Evolutionary conservation across 2,329 filamentous ascomycete genomes (phyloP).

Genomic region (Paecilomyces dactylethromorphus): DNA sequence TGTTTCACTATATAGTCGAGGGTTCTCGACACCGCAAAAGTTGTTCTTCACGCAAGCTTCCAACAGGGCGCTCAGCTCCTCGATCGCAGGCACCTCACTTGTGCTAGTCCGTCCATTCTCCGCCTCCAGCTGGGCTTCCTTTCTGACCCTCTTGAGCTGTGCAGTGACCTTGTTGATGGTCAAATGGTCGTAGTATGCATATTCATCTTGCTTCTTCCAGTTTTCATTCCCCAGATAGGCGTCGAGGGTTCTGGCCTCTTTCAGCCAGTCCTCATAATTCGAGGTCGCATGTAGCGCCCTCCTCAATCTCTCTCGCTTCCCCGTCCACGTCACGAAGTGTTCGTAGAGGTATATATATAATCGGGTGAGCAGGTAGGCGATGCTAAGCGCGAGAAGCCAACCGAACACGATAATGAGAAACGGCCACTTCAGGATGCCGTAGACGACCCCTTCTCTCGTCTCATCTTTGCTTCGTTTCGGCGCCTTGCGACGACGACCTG

Average conservation of each 20-base stretch:
- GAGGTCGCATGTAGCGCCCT: constrained; percentile 63
- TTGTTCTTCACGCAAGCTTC: constrained; percentile 97
- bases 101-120: constrained; percentile 13
- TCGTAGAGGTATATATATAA: constrained; percentile 92
- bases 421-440: constrained; percentile 86
- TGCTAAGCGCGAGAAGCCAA: constrained; percentile 70
- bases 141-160: constrained; percentile 54
- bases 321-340: constrained; percentile 83
- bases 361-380: constrained; percentile 72
- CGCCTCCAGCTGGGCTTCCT: constrained; percentile 35
- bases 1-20: constrained; percentile 90
- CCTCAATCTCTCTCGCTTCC: constrained; percentile 65
- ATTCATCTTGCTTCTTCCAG: constrained; percentile 48
- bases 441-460: constrained; percentile 88
- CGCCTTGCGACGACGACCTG: constrained; percentile 36
- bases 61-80: constrained; percentile 69
- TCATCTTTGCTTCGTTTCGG: constrained; percentile 68
- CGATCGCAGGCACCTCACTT: constrained; percentile 48
- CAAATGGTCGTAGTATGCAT: constrained; percentile 78
- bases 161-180: constrained; percentile 72
- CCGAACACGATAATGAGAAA: constrained; percentile 71
- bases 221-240: constrained; percentile 64
- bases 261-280: constrained; percentile 78
- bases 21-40: constrained; percentile 90
- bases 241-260: constrained; percentile 72